phyloP scores from a whole-genome alignment of 148 eudicot species.

The Amaranthus hypochondriacus region DNA sequence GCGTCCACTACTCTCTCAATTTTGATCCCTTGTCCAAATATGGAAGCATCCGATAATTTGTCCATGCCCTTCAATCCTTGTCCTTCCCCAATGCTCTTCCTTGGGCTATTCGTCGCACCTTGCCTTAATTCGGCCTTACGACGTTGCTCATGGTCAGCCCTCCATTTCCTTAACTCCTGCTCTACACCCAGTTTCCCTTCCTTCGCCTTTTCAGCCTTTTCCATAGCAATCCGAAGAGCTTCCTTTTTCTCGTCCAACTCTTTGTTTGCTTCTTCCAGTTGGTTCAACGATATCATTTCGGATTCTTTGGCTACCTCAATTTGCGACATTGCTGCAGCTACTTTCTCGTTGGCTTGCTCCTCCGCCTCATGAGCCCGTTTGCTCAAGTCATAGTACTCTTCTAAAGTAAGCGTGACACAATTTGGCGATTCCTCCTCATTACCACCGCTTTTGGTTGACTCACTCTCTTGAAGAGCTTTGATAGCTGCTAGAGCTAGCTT shows the following conservation, averaged over 20 bases:
- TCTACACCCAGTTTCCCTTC: constrained; percentile 84
- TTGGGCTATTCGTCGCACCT: constrained; percentile 34
- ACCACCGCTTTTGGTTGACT: constrained; percentile 34
- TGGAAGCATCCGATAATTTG: constrained; percentile 5
- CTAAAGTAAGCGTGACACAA: constrained; percentile 67
- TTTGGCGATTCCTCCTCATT: constrained; percentile 33
- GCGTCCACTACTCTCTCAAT: constrained; percentile 31
- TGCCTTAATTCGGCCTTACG: constrained; percentile 54
- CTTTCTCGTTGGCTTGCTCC: constrained; percentile 63
- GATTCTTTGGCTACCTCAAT: constrained; percentile 73
- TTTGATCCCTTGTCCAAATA: constrained; percentile 27
- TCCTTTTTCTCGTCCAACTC: constrained; percentile 56
- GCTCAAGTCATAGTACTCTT: constrained; percentile 84
- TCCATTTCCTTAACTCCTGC: constrained; percentile 83
- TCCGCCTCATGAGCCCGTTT: constrained; percentile 86
- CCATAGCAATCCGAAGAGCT: constrained; percentile 49
- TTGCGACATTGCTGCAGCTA: constrained; percentile 57
- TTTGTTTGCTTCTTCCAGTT: constrained; percentile 50
- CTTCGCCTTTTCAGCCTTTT: constrained; percentile 73
- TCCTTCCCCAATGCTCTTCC: constrained; percentile 41
- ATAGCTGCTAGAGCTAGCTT: constrained; percentile 75
- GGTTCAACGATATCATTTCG: constrained; percentile 49
- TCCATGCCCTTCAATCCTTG: constrained; percentile 24
- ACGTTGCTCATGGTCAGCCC: constrained; percentile 71
- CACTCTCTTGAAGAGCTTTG: constrained; percentile 69